Evolutionary conservation across 1,284 basidiomycete species (phyloP).

Genomic region (Cutaneotrichosporon sp.): DNA sequence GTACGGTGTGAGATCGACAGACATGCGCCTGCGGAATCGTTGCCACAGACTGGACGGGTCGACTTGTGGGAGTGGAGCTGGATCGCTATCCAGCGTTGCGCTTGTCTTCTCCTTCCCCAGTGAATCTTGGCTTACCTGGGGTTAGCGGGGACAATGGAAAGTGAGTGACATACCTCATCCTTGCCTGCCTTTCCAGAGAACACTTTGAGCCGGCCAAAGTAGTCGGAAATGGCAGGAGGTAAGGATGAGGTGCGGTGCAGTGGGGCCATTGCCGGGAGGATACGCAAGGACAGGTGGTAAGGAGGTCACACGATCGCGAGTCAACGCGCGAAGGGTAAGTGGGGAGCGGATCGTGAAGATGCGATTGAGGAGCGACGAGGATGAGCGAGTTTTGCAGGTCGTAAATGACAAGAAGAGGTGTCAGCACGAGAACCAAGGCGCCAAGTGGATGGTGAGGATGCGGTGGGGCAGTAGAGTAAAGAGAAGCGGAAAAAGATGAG

Average conservation of each 20-base stretch:
- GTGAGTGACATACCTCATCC: slow-evolving; percentile 46
- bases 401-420: background rate
- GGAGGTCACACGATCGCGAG: background rate
- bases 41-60: background rate
- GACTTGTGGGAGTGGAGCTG: background rate
- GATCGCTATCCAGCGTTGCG: background rate
- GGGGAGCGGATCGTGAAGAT: background rate
- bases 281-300: background rate
- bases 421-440: background rate
- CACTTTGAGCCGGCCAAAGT: slow-evolving; percentile 50
- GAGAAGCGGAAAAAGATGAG: background rate
- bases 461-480: no score
- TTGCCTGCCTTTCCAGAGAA: slow-evolving; percentile 49
- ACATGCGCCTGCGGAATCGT: background rate
- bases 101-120: slow-evolving; percentile 1
- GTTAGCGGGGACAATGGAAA: background rate
- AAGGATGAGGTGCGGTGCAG: slow-evolving; percentile 48
- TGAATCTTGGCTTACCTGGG: slow-evolving; percentile 25
- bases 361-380: background rate
- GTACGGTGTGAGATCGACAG: background rate
- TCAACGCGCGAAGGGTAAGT: background rate
- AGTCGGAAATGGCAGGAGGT: slow-evolving; percentile 46
- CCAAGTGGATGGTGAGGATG: background rate
- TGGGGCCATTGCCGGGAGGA: slow-evolving; percentile 36
- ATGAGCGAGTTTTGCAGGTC: background rate